Conservation (phyloP, 108 stramenopile genomes). For the Fragilaria crotonensis region DNA sequence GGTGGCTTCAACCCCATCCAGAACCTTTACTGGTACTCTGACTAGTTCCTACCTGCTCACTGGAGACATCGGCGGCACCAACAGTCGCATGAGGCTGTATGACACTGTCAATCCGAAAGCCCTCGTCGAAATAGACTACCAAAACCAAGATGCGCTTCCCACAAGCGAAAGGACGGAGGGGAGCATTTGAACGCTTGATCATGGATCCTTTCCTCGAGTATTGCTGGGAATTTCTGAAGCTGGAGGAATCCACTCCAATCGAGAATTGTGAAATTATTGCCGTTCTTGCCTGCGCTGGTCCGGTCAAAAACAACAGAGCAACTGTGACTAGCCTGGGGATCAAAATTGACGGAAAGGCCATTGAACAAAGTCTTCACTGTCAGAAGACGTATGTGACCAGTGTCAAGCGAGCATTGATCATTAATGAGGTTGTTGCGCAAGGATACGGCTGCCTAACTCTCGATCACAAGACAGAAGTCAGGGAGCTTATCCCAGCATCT, state of each 20-base stretch:
- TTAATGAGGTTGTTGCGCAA: constrained; percentile 96
- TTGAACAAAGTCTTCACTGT: constrained; percentile 31
- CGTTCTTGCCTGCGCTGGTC: constrained; percentile 90
- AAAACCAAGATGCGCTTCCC: constrained; percentile 42
- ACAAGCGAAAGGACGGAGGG: constrained; percentile 10
- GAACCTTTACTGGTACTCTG: no score
- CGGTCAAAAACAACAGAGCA: constrained; percentile 74
- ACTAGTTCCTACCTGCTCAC: constrained; percentile 62
- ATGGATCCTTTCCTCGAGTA: constrained; percentile 59
- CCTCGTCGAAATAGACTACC: constrained; percentile 40
- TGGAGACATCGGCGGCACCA: constrained; percentile 91
- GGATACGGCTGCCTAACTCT: constrained; percentile 95
- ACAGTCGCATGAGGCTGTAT: constrained; percentile 74
- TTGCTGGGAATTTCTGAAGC: constrained; percentile 32
- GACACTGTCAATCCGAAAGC: constrained; percentile 28
- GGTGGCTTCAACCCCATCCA: neutral
- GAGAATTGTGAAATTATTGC: constrained; percentile 43
- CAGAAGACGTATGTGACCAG: constrained; percentile 16
- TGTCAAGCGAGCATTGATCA: constrained; percentile 61
- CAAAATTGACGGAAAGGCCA: constrained; percentile 58
- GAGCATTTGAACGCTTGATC: constrained; percentile 45
- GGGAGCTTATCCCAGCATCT: constrained; percentile 48
- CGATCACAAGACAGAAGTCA: constrained; percentile 44
- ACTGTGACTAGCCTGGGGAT: constrained; percentile 75
- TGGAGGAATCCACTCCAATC: constrained; percentile 2